Evolutionary conservation across 2,329 filamentous ascomycete species (phyloP).

Genomic region (Endothia cerciana): DNA sequence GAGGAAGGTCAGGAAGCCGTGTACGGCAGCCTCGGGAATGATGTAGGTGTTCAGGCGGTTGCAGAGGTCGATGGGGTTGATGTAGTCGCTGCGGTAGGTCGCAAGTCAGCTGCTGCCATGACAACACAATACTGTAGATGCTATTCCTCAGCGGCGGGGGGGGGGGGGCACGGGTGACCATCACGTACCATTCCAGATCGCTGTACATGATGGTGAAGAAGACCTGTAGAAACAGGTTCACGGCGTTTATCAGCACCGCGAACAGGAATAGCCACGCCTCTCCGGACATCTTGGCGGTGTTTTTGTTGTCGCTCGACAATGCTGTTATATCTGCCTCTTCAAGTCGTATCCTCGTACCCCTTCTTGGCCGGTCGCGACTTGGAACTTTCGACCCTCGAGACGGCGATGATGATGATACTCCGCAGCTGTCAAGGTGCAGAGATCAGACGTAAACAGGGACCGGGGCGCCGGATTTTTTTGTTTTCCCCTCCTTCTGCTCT

Average conservation of each 20-base stretch:
- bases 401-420: background rate
- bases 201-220: constrained; percentile 99
- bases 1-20: constrained; percentile 91
- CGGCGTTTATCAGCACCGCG: constrained; percentile 98
- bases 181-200: constrained; percentile 88
- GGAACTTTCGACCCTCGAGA: background rate
- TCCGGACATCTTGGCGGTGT: constrained; percentile 74
- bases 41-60: constrained; percentile 99
- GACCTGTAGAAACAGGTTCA: constrained; percentile 99
- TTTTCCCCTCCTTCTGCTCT: no score
- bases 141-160: background rate
- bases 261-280: constrained; percentile 98
- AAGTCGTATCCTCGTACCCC: background rate
- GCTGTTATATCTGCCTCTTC: background rate
- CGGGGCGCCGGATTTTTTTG: constrained; percentile 6
- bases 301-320: constrained; percentile 18
- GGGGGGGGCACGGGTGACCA: background rate
- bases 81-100: constrained; percentile 79
- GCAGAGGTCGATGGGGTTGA: constrained; percentile 99
- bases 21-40: constrained; percentile 95
- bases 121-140: constrained; percentile 12
- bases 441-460: constrained; percentile 4
- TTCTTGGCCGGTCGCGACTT: constrained; percentile 2
- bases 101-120: constrained; percentile 17
- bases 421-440: constrained; percentile 7